These are phyloP conservation scores for Penicillium cinerascens DNA, from an alignment of 495 filamentous ascomycete genomes.

Conservation along the genomic window DNA sequence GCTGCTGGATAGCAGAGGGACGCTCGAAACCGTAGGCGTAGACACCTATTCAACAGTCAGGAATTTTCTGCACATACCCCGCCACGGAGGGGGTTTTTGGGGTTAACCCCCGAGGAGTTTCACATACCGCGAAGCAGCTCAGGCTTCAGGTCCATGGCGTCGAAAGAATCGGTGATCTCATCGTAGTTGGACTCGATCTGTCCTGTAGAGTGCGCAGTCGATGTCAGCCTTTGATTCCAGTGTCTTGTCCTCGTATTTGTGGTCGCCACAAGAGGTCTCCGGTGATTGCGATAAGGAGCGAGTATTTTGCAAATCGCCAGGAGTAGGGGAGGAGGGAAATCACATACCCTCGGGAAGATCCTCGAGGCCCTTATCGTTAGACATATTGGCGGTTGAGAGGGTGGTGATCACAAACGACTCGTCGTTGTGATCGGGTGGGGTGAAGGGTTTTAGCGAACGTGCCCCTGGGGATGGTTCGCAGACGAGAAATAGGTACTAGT, in stretches of 20 bases:
- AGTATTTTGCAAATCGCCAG: not conserved
- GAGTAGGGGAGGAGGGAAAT: constrained; percentile 3
- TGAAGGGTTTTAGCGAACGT: constrained; percentile 38
- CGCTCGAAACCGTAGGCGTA: constrained; percentile 99
- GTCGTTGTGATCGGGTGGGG: constrained; percentile 57
- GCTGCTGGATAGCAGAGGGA: constrained; percentile 98
- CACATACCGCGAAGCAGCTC: constrained; percentile 94
- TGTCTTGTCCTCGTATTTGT: constrained; percentile 5
- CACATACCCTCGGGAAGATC: constrained; percentile 84
- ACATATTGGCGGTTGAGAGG: constrained; percentile 80
- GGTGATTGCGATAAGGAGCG: constrained; percentile 2
- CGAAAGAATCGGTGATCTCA: constrained; percentile 98
- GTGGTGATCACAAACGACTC: constrained; percentile 66
- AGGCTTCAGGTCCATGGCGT: constrained; percentile 92
- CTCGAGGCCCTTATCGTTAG: constrained; percentile 90
- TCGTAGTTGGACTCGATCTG: constrained; percentile 99
- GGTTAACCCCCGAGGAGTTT: constrained; percentile 2
- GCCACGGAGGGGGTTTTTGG: constrained; percentile 6
- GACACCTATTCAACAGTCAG: constrained; percentile 63
- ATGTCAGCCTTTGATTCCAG: constrained; percentile 21
- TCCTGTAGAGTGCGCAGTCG: constrained; percentile 50
- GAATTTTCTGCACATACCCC: constrained; percentile 22
- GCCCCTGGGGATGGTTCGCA: constrained; percentile 27
- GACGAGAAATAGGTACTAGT: constrained; percentile 30
- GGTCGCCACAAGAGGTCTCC: constrained; percentile 21